Base-by-base conservation (phyloP, 306 rosid genomes). In the Medicago arabica region DNA sequence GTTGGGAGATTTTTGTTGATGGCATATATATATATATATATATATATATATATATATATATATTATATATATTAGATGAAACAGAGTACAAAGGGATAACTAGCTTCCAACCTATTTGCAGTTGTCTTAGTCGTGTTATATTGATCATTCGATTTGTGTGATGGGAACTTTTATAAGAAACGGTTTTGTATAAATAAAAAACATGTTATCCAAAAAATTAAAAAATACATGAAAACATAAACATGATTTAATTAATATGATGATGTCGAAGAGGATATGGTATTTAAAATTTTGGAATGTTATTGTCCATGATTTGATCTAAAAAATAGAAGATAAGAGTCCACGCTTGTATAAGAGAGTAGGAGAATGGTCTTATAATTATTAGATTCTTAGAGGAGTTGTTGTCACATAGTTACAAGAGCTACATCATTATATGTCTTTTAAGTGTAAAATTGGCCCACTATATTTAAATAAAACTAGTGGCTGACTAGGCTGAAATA, bases 381-480 rank as follows among this genome's bases (percentile, higher is more conserved):
- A 83, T 82, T 86, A 81, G 83, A 86, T 82, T 82, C 87, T 75
- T 76, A 82, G 86, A 83, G 38, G 73, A 81, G 90, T 83, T 79
- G 85, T 79, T 84, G 89, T 61, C 90, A 77, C 81, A 78, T 81
- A 78, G 85, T 83, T 77, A 25, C 55, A 31, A 76, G 83, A 86
- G 81, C 86, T 89, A 71, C 67, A 8, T 17, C 75, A 61, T 74
- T 76, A 71, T 76, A 71, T 73, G 75, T 53, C 84, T 80, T 84
- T 81, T 58, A 55, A 83, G 84, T 77, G 71, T 83, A 85, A 79
- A 21, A 58, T 55, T 72, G 89, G 89, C 91, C 96, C 87, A 83
- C 84, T 11, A 25, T 11, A 25, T 25, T 23, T 28, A 28, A 28
- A 28, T 71, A 46, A 64, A 72, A 65, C 67, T 76, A 86, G 69